Percentiles rank a stretch among this genome's conserved stretches.
phyloP scores from a whole-genome alignment of 208 protist genomes.

The Naegleria lovaniensis region DNA sequence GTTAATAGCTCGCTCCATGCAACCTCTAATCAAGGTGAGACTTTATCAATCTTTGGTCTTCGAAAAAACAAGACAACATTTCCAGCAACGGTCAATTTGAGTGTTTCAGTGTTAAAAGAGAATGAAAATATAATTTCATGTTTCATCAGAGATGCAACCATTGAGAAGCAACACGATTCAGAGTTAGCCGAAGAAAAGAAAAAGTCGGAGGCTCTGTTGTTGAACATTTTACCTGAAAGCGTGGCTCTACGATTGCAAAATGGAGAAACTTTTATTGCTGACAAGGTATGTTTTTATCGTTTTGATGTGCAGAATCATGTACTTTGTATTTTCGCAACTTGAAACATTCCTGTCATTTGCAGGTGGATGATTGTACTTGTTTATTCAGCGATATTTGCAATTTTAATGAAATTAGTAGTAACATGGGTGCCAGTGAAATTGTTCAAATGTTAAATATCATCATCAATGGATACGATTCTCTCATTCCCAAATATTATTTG shows the following conservation, averaged over 20 bases:
- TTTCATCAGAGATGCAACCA: background rate
- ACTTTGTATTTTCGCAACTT: no score
- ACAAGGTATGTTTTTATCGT: background rate
- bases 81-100: background rate
- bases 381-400: slow-evolving; percentile 32
- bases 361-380: slow-evolving; percentile 21
- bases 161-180: background rate
- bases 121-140: background rate
- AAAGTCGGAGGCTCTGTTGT: slow-evolving; percentile 26
- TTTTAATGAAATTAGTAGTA: background rate
- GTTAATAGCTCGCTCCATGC: background rate
- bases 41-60: background rate
- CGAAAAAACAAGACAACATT: background rate
- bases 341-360: no score
- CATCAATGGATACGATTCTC: slow-evolving; percentile 6
- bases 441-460: slow-evolving; percentile 20
- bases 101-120: background rate
- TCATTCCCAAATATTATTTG: background rate
- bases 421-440: slow-evolving; percentile 11
- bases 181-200: background rate
- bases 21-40: background rate
- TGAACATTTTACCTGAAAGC: slow-evolving; percentile 30
- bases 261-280: slow-evolving; percentile 24
- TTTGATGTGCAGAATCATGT: no score
- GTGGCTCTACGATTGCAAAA: slow-evolving; percentile 12